Evolutionary conservation across 2,329 filamentous ascomycete species (phyloP).

Genomic region (Penicillium aurantiogriseum): DNA sequence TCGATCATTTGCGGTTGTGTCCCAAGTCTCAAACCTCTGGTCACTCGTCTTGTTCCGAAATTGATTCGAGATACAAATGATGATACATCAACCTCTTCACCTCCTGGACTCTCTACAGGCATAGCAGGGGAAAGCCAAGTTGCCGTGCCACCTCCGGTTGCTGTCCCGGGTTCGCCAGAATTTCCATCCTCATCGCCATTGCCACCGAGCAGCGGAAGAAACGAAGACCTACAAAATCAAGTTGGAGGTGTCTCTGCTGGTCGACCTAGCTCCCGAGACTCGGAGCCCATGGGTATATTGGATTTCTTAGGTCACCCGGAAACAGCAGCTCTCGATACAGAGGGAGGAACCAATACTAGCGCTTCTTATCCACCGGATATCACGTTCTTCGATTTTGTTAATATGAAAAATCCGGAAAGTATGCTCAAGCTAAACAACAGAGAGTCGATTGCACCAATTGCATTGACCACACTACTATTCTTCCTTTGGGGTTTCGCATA

Average conservation of each 20-base stretch:
- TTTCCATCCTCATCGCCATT: slow-evolving; percentile 6
- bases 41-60: slow-evolving; percentile 60
- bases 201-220: slow-evolving; percentile 13
- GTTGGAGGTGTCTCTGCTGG: slow-evolving; percentile 12
- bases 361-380: slow-evolving; percentile 37
- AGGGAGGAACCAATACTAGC: slow-evolving; percentile 41
- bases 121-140: slow-evolving; percentile 7
- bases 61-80: slow-evolving; percentile 53
- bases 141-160: slow-evolving; percentile 12
- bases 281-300: slow-evolving; percentile 41
- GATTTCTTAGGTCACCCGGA: slow-evolving; percentile 56
- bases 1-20: slow-evolving; percentile 89
- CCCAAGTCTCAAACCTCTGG: slow-evolving; percentile 85
- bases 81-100: slow-evolving; percentile 21
- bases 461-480: slow-evolving; percentile 75
- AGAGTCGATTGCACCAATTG: slow-evolving; percentile 58
- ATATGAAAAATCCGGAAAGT: slow-evolving; percentile 56
- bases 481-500: slow-evolving; percentile 91
- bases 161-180: neutral
- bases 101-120: slow-evolving; percentile 7
- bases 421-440: slow-evolving; percentile 58
- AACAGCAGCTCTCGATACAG: slow-evolving; percentile 30
- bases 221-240: slow-evolving; percentile 21
- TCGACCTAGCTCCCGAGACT: slow-evolving; percentile 4
- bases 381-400: slow-evolving; percentile 63